Evolutionary conservation across 2,329 filamentous ascomycete genomes (phyloP).

Genomic region (Ascochyta clinopodiicola): DNA sequence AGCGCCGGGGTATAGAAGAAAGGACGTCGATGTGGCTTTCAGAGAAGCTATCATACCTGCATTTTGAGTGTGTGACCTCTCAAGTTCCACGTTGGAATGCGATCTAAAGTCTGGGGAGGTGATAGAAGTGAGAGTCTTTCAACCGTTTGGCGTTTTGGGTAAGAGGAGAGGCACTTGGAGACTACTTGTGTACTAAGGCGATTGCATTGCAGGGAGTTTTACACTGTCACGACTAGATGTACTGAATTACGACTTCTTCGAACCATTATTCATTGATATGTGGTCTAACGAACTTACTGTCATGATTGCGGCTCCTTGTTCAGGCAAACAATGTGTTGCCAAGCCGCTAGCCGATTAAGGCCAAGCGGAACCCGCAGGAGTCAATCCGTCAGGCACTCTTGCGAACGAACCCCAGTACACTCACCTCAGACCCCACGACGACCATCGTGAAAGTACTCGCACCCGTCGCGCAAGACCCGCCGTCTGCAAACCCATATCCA

Average conservation of each 20-base stretch:
- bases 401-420: constrained; percentile 22
- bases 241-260: neutral
- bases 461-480: constrained; percentile 41
- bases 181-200: neutral
- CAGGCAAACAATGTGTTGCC: neutral
- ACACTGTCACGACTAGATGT: neutral
- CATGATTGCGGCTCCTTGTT: neutral
- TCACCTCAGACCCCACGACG: constrained; percentile 42
- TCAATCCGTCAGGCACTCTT: constrained; percentile 5
- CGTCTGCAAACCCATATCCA: constrained; percentile 30
- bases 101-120: no score
- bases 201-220: neutral
- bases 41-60: constrained; percentile 40
- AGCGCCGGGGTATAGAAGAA: constrained; percentile 52
- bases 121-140: no score
- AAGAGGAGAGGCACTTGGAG: neutral
- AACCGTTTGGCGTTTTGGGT: neutral
- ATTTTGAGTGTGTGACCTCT: constrained; percentile 13
- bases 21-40: constrained; percentile 53
- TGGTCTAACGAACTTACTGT: neutral
- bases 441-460: constrained; percentile 39
- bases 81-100: neutral
- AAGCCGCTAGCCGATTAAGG: constrained; percentile 12
- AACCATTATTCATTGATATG: neutral
- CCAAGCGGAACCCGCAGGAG: constrained; percentile 7